Conservation (phyloP, 768 basidiomycete species). For the Atractiella rhizophila region DNA sequence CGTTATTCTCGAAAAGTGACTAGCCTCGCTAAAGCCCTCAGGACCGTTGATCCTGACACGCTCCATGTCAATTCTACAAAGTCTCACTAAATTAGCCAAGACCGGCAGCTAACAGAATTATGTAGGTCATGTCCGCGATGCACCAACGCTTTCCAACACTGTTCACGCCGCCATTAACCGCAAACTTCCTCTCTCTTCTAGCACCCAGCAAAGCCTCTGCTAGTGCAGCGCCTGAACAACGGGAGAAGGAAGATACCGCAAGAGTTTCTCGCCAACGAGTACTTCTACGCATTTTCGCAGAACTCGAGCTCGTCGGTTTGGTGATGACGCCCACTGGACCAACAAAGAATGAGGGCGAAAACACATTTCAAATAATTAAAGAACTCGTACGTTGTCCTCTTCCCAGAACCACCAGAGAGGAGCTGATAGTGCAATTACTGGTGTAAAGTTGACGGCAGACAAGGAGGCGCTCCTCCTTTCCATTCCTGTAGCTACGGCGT, state of each 20-base stretch:
- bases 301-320: constrained; percentile 65
- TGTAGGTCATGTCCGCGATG: constrained; percentile 44
- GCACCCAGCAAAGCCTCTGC: constrained; percentile 25
- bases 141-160: constrained; percentile 60
- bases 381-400: constrained; percentile 39
- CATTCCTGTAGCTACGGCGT: constrained; percentile 65
- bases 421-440: neutral
- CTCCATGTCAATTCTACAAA: neutral
- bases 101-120: neutral
- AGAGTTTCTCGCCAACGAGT: constrained; percentile 62
- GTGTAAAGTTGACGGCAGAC: constrained; percentile 14
- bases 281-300: constrained; percentile 59
- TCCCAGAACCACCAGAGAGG: neutral
- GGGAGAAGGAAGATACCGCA: constrained; percentile 70
- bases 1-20: too few species aligned
- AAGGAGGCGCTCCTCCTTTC: constrained; percentile 21
- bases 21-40: too few species aligned
- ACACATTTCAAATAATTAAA: constrained; percentile 64
- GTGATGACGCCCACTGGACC: constrained; percentile 43
- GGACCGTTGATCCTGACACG: too few species aligned
- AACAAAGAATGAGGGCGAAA: constrained; percentile 43
- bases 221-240: constrained; percentile 43
- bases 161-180: constrained; percentile 48
- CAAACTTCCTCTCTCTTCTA: constrained; percentile 29
- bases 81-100: neutral